phyloP scores from a whole-genome alignment of 768 basidiomycete genomes.

The Amanita pallidorosea region DNA sequence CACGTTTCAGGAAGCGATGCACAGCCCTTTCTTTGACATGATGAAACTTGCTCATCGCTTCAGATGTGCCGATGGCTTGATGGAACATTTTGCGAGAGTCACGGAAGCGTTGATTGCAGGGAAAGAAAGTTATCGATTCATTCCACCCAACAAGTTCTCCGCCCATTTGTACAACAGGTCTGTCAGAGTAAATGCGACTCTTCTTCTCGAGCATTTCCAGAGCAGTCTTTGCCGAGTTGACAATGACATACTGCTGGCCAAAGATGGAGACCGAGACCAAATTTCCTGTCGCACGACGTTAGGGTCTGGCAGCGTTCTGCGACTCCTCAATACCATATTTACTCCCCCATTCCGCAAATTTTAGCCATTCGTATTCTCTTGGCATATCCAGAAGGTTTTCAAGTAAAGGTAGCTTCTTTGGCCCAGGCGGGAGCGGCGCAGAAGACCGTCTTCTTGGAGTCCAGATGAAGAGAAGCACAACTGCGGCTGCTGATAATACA shows the following conservation, averaged over 20 bases:
- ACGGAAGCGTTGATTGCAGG: conserved; percentile 29
- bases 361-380: conserved; percentile 28
- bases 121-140: conserved; percentile 22
- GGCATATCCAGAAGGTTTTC: conserved; percentile 38
- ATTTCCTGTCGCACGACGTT: neutral
- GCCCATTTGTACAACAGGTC: conserved; percentile 32
- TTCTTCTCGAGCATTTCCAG: conserved; percentile 42
- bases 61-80: conserved; percentile 26
- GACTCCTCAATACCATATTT: conserved; percentile 20
- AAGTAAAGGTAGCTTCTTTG: conserved; percentile 29
- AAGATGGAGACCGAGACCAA: conserved; percentile 1
- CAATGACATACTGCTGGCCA: conserved; percentile 21
- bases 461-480: neutral
- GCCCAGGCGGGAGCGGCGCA: conserved; percentile 27
- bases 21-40: conserved; percentile 29
- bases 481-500: no score
- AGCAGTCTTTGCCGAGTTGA: conserved; percentile 30
- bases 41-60: conserved; percentile 25
- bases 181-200: conserved; percentile 45
- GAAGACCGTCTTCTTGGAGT: conserved; percentile 6
- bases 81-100: conserved; percentile 30
- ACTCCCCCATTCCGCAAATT: conserved; percentile 29
- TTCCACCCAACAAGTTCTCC: conserved; percentile 33
- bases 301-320: no score
- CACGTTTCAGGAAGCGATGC: conserved; percentile 25